Evolutionary conservation across 257 asterid genomes (phyloP), one percentile per base, ranked within the genome.

Genomic region (Nicotiana tabacum): DNA sequence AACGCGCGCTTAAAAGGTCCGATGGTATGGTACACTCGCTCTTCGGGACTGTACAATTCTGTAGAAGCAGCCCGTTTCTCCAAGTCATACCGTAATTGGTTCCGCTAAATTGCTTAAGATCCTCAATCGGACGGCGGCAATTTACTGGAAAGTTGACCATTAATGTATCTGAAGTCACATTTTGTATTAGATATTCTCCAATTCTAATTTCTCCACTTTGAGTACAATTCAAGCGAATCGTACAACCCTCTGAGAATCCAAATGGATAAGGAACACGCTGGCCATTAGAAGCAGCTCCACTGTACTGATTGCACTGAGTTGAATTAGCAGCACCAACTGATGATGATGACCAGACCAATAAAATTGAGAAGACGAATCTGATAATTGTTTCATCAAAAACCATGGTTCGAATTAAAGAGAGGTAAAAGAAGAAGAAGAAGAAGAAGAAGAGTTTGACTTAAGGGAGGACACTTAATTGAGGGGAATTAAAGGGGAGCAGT

Each of bases 1-100:
- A 69, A 30, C 70, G 80, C 5, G 84, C 37, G 78, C 43, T 67
- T 60, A 84, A 29, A 13, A 74, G 60, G 51, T 74, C 62, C 2
- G 62, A 48, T 12, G 43, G 80, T 74, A 74, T 74, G 3, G 80
- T 74, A 27, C 80, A 74, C 82, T 88, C 67, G 11, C 87, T 78
- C 10, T 72, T 79, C 1, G 92, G 93, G 10, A 91, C 85, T 82
- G 81, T 86, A 88, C 98, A 95, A 46, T 84, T 84, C 72, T 86
- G 90, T 46, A 95, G 65, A 33, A 93, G 89, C 66, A 95, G 85
- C 4, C 87, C 90, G 84, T 95, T 95, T 0, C 92, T 88, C 91
- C 90, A 82, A 39, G 95, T 91, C 39, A 93, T 88, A 6, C 88
- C 87, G 78, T 68, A 95, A 81, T 90, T 88, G 1, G 2, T 0